Conservation (phyloP, 495 filamentous ascomycete species). For the Chaetomium cochliodes region DNA sequence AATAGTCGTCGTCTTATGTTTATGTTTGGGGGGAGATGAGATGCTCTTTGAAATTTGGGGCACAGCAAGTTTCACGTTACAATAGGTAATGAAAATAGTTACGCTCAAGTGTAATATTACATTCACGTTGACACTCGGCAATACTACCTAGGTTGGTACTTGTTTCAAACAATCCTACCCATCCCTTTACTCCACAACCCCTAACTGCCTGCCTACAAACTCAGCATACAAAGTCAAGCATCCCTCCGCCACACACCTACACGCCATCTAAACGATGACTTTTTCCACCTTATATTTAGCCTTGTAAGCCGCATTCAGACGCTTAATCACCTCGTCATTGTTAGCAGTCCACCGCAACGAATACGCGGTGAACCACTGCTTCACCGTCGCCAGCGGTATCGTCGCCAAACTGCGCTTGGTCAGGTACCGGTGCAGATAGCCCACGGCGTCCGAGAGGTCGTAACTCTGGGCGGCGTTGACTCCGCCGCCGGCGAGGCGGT, state of each 20-base stretch:
- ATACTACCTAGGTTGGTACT: too few relatives aligned
- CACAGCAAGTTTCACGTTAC: too few relatives aligned
- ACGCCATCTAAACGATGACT: background rate
- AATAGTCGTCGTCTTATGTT: background rate
- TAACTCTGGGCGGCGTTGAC: background rate
- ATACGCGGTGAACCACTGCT: background rate
- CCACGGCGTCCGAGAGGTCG: constrained; percentile 6
- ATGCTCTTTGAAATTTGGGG: too few relatives aligned
- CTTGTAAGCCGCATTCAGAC: background rate
- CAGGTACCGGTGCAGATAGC: background rate
- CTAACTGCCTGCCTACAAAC: too few relatives aligned
- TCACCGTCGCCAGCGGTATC: background rate
- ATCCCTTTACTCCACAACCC: too few relatives aligned
- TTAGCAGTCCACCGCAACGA: background rate
- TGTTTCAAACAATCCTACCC: too few relatives aligned
- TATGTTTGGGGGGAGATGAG: too few relatives aligned
- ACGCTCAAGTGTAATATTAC: too few relatives aligned
- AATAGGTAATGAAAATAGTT: too few relatives aligned
- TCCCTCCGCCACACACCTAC: background rate
- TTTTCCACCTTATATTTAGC: background rate
- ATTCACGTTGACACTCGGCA: too few relatives aligned
- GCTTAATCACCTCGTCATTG: background rate
- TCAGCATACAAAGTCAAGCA: background rate
- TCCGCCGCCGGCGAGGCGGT: background rate
- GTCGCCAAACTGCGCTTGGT: background rate